A percentile compares a stretch with the other conserved stretches of the same genome.
phyloP scores from a whole-genome alignment of 2,329 filamentous ascomycete species.

The Rutstroemia sp. region DNA sequence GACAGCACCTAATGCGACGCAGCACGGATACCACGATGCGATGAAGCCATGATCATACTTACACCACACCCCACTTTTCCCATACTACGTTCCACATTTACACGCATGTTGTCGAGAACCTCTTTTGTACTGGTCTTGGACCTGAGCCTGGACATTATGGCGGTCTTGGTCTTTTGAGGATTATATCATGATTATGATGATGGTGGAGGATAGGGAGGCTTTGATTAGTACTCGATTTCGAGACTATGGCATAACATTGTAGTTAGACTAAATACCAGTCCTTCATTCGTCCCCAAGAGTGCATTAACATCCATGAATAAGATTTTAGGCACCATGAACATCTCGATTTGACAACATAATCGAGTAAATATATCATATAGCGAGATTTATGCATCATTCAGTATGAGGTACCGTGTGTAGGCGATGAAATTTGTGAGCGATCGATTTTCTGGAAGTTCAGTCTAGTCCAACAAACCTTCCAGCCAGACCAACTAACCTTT shows the following conservation, averaged over 20 bases:
- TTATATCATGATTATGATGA: constrained; percentile 23
- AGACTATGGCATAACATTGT: constrained; percentile 24
- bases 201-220: constrained; percentile 21
- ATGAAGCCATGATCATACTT: constrained; percentile 25
- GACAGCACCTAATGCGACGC: constrained; percentile 12
- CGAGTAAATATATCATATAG: no score
- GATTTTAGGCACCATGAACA: no score
- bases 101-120: constrained; percentile 20
- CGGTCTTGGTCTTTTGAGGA: constrained; percentile 17
- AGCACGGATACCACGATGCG: constrained; percentile 15
- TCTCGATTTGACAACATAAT: no score
- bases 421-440: no score
- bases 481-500: no score
- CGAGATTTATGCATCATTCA: no score
- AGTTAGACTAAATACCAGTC: constrained; percentile 32
- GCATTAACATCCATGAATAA: no score
- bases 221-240: constrained; percentile 18
- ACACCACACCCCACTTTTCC: constrained; percentile 13
- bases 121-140: constrained; percentile 17
- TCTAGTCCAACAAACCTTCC: no score
- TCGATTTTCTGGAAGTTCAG: no score
- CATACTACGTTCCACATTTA: constrained; percentile 15
- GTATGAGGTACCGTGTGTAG: no score
- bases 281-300: constrained; percentile 17
- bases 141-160: constrained; percentile 16